Percentiles rank a stretch among this genome's conserved stretches.
These are phyloP conservation scores for Xanthoparmelia taractica DNA, from an alignment of 495 filamentous ascomycete species.

Conservation along the genomic window DNA sequence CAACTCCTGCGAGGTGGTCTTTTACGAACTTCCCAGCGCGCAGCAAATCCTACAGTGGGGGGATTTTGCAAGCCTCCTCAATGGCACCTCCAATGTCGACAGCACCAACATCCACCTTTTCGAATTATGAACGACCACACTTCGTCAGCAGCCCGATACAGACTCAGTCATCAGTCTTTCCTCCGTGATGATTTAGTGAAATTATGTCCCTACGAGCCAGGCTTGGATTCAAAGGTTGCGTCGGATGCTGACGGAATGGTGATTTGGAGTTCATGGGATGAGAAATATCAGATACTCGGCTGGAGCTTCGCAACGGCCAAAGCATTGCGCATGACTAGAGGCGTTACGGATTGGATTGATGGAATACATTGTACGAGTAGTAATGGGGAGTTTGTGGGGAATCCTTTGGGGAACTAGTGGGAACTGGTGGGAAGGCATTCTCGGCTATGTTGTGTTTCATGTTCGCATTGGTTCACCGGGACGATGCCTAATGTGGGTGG, in stretches of 20 bases:
- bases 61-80: conserved; percentile 21
- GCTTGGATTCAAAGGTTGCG: conserved; percentile 2
- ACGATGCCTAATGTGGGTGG: conserved; percentile 20
- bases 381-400: no score
- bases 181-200: neutral
- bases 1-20: conserved; percentile 24
- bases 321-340: neutral
- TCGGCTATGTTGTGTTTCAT: conserved; percentile 25
- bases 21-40: conserved; percentile 22
- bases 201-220: neutral
- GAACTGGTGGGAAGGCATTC: neutral
- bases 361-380: no score
- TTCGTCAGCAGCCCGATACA: conserved; percentile 23
- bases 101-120: conserved; percentile 15
- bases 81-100: conserved; percentile 22
- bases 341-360: conserved; percentile 13
- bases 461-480: conserved; percentile 16
- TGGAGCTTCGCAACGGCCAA: neutral
- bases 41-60: conserved; percentile 21
- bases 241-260: neutral
- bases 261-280: neutral
- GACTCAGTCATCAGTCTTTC: conserved; percentile 16
- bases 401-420: no score
- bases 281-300: neutral
- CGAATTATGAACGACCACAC: conserved; percentile 18